phyloP scores from a whole-genome alignment of 202 grass and related monocot genomes.

The Setaria viridis region DNA sequence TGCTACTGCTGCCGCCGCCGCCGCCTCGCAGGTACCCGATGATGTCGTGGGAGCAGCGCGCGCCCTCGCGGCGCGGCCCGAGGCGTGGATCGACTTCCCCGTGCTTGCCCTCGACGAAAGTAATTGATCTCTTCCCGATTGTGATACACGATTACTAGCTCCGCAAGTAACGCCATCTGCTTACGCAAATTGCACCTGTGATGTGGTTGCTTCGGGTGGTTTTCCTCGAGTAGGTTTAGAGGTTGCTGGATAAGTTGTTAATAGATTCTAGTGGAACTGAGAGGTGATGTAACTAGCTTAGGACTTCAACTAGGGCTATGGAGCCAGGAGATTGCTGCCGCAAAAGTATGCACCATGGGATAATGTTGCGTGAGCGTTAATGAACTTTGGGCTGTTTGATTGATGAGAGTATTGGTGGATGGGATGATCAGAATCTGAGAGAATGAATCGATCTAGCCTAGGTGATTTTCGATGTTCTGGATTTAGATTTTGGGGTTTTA shows the following conservation, averaged over 20 bases:
- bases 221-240: background rate
- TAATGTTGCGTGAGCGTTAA: background rate
- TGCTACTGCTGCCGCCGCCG: constrained; percentile 8
- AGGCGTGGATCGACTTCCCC: constrained; percentile 91
- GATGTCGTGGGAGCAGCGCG: constrained; percentile 66
- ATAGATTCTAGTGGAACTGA: background rate
- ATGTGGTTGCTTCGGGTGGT: background rate
- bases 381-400: background rate
- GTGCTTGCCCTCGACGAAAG: constrained; percentile 68
- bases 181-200: background rate
- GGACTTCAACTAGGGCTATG: background rate
- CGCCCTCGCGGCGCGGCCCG: constrained; percentile 61
- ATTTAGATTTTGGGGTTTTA: background rate
- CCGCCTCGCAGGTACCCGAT: constrained; percentile 42
- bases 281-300: background rate
- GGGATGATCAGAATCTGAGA: background rate
- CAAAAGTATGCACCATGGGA: background rate
- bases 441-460: background rate
- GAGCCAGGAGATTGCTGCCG: background rate
- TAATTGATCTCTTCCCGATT: constrained; percentile 37
- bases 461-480: background rate
- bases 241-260: background rate
- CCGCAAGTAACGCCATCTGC: background rate
- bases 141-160: background rate
- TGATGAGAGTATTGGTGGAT: background rate